Evolutionary conservation across 768 basidiomycete genomes (phyloP), one percentile per base, ranked within the genome.

Genomic region (Mycena floridula): DNA sequence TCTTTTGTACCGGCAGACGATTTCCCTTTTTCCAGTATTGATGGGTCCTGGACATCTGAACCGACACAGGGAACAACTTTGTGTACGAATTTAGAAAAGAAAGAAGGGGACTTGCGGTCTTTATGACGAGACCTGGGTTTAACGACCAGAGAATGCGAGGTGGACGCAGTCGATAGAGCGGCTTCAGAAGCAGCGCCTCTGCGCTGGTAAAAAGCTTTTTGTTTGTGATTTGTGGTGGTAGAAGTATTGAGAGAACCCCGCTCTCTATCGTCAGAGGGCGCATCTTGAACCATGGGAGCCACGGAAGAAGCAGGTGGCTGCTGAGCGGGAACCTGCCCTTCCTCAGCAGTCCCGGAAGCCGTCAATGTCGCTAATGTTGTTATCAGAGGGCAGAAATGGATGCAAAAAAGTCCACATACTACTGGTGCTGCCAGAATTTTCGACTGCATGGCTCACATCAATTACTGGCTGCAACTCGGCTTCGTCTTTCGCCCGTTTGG

Each of bases 131-230:
- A 18, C 36, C 49, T 26, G 20, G 59, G 49, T 51, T 68, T 70
- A 44, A 46, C 51, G n/a, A n/a, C n/a, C 45, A 67, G 55, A 18
- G 68, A 65, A 27, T 56, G 57, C 22, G 60, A 59, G 16, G 59
- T 53, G 22, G 59, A 58, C 12, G 64, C 57, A 22, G 7, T 25
- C 20, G 65, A 66, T 25, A 63, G 52, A 20, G 64, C 58, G 28
- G 57, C 64, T 26, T 64, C 57, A 7, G 67, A 67, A 27, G 63
- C 48, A 13, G 65, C 53, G 32, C 52, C 49, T 56, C 67, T 71
- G 52, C 71, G 68, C 45, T 66, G 67, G 60, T 72, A 70, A 52
- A 74, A 70, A 46, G 67, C 68, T 25, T 63, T 59, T 46, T 67
- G 67, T 52, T 64, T 61, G 36, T 57, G 58, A 44, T 59, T 60